A percentile compares a stretch with the other conserved stretches of the same genome.
phyloP scores from a whole-genome alignment of 768 basidiomycete species.

The Nidularia pulvinata region DNA sequence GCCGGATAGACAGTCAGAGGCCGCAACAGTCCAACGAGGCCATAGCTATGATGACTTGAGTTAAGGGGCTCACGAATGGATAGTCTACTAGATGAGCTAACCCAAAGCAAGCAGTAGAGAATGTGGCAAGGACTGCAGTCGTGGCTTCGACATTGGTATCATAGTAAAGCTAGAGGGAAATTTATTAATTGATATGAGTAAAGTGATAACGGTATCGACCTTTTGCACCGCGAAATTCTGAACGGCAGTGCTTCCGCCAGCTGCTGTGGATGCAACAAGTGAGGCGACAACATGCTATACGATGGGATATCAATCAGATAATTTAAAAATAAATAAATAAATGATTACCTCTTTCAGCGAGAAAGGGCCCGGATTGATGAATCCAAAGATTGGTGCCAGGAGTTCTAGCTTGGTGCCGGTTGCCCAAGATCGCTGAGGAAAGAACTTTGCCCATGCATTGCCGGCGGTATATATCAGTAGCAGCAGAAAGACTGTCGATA shows the following conservation, averaged over 20 bases:
- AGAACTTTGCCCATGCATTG: constrained; percentile 43
- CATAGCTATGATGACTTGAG: constrained; percentile 37
- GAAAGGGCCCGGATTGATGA: constrained; percentile 61
- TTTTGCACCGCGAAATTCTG: constrained; percentile 62
- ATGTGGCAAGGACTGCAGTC: constrained; percentile 60
- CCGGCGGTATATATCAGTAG: constrained; percentile 54
- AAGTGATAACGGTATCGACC: constrained; percentile 21
- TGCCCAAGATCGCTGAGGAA: constrained; percentile 40
- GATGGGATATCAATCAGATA: neutral
- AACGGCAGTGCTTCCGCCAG: constrained; percentile 51
- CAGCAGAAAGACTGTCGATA: constrained; percentile 58
- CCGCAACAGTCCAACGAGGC: constrained; percentile 56
- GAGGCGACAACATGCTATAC: constrained; percentile 56
- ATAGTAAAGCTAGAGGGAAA: constrained; percentile 48
- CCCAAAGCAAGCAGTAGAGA: constrained; percentile 67
- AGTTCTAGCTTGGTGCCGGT: constrained; percentile 39
- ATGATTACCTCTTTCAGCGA: constrained; percentile 50
- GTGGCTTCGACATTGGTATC: constrained; percentile 51
- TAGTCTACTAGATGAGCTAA: constrained; percentile 15
- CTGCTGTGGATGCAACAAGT: constrained; percentile 55
- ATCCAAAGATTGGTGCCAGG: constrained; percentile 36
- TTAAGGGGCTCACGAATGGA: neutral
- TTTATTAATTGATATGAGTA: neutral
- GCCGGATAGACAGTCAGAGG: constrained; percentile 60
- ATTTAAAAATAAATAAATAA: neutral